A percentile compares a stretch with the other conserved stretches of the same genome.
These are phyloP conservation scores for Quercus ilex DNA, from an alignment of 306 rosid species.

Conservation along the genomic window DNA sequence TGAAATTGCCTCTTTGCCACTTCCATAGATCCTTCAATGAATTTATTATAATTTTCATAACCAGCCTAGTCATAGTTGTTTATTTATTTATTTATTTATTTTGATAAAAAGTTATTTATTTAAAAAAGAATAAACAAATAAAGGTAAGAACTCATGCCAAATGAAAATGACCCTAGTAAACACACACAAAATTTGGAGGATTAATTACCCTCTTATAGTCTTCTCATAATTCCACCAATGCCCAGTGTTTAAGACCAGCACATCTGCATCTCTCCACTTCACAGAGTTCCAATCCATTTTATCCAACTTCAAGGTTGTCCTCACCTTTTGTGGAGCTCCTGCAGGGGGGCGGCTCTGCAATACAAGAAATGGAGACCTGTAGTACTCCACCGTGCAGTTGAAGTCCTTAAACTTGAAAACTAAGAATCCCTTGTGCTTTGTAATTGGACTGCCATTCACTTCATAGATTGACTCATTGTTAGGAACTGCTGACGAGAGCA, in stretches of 20 bases:
- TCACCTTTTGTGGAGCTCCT: slow-evolving; percentile 31
- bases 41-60: neutral
- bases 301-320: slow-evolving; percentile 67
- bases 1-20: neutral
- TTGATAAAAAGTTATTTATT: neutral
- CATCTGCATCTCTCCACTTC: slow-evolving; percentile 78
- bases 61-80: neutral
- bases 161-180: neutral
- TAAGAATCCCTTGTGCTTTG: slow-evolving; percentile 89
- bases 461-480: slow-evolving; percentile 71
- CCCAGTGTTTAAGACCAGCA: slow-evolving; percentile 75
- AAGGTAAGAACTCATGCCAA: neutral
- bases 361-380: slow-evolving; percentile 84
- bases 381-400: slow-evolving; percentile 82
- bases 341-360: slow-evolving; percentile 69
- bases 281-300: slow-evolving; percentile 80
- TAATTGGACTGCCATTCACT: slow-evolving; percentile 87
- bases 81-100: too few species aligned
- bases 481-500: slow-evolving; percentile 70
- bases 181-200: neutral
- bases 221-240: slow-evolving; percentile 93
- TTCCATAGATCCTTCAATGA: neutral
- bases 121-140: neutral
- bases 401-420: slow-evolving; percentile 68
- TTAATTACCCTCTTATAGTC: slow-evolving; percentile 70